phyloP scores from a whole-genome alignment of 2,329 filamentous ascomycete genomes.

The Sporothrix brunneoviolacea region DNA sequence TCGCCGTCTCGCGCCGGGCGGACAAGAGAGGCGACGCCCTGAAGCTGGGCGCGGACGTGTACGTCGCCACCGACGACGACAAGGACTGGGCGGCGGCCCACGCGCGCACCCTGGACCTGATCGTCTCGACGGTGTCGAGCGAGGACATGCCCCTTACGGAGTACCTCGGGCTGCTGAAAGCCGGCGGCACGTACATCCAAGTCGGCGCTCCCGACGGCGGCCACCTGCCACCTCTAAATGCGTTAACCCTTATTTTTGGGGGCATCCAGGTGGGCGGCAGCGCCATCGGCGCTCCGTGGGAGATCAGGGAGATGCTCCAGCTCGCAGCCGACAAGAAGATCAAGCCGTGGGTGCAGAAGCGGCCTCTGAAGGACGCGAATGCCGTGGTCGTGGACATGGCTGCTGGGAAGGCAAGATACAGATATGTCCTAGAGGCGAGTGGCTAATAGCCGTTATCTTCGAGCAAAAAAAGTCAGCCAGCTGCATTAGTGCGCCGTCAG shows the following conservation, averaged over 20 bases:
- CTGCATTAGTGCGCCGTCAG: too few relatives aligned
- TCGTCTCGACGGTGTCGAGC: constrained; percentile 49
- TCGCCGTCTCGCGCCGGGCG: constrained; percentile 16
- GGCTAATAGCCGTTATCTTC: too few relatives aligned
- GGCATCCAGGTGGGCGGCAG: constrained; percentile 44
- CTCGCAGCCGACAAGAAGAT: constrained; percentile 53
- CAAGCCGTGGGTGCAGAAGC: constrained; percentile 49
- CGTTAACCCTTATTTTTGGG: constrained; percentile 52
- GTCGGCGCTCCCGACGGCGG: constrained; percentile 57
- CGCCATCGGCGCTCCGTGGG: constrained; percentile 43
- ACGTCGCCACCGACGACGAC: constrained; percentile 38
- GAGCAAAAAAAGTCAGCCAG: too few relatives aligned
- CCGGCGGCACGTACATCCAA: constrained; percentile 61
- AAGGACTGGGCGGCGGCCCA: constrained; percentile 49
- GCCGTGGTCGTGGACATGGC: constrained; percentile 51
- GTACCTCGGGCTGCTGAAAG: constrained; percentile 58
- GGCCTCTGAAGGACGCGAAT: constrained; percentile 53
- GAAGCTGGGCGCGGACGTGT: constrained; percentile 16
- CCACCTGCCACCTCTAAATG: constrained; percentile 37
- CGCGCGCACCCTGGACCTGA: constrained; percentile 47
- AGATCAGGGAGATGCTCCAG: constrained; percentile 56
- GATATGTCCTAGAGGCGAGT: constrained; percentile 39
- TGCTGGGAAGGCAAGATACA: constrained; percentile 45
- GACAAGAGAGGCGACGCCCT: constrained; percentile 16
- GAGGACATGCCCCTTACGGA: constrained; percentile 51